Evolutionary conservation across 768 basidiomycete genomes (phyloP).

Genomic region (Phylloporus arenicola): DNA sequence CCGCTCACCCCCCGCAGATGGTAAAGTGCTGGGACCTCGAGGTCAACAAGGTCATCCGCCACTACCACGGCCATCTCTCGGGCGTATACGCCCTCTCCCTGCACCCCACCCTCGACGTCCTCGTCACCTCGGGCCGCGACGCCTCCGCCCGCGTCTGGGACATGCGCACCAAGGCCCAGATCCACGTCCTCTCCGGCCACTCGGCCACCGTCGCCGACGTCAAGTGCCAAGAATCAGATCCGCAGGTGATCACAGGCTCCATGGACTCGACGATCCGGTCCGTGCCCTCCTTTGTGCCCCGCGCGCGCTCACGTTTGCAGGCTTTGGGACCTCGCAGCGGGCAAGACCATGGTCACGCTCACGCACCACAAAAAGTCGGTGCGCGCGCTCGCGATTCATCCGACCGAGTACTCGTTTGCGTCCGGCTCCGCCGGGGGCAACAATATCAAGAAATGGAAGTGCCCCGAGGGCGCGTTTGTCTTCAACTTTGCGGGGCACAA

Average conservation of each 20-base stretch:
- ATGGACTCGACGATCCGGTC: constrained; percentile 97
- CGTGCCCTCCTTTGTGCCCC: constrained; percentile 13
- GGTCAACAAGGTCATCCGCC: constrained; percentile 97
- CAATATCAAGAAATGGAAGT: constrained; percentile 99
- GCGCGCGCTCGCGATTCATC: constrained; percentile 89
- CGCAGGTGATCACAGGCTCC: constrained; percentile 95
- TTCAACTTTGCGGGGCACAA: constrained; percentile 97
- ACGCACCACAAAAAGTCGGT: constrained; percentile 99
- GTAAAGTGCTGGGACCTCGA: constrained; percentile 99
- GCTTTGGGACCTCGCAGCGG: constrained; percentile 96
- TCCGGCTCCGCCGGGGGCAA: constrained; percentile 96
- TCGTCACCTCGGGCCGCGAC: constrained; percentile 94
- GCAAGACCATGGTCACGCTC: constrained; percentile 91
- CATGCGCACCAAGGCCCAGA: constrained; percentile 96
- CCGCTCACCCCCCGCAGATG: constrained; percentile 54
- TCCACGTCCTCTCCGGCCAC: constrained; percentile 90
- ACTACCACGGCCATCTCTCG: constrained; percentile 97
- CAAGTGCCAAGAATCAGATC: constrained; percentile 94
- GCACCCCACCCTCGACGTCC: constrained; percentile 92
- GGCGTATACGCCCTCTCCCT: constrained; percentile 93
- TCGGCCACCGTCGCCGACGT: constrained; percentile 94
- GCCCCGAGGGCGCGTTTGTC: constrained; percentile 92
- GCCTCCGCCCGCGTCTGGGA: constrained; percentile 98
- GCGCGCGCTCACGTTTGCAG: constrained; percentile 32
- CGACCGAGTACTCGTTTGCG: constrained; percentile 95